Evolutionary conservation across 495 filamentous ascomycete species (phyloP).

Genomic region (Sordaria brevicollis): DNA sequence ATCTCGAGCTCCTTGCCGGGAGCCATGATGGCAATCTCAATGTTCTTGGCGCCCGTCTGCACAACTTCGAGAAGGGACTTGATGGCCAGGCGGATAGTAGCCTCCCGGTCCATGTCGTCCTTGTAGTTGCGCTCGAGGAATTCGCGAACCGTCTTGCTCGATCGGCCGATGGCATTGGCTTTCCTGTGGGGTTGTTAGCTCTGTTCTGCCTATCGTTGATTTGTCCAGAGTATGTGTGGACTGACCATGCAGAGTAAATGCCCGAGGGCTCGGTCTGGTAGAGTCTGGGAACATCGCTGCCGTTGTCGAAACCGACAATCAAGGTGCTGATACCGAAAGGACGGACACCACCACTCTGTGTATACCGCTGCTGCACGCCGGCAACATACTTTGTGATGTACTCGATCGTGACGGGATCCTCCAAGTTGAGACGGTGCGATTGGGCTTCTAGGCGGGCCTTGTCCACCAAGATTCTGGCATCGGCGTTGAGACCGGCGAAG

Average conservation of each 20-base stretch:
- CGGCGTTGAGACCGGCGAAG: constrained; percentile 93
- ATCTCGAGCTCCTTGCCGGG: constrained; percentile 89
- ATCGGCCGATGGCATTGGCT: constrained; percentile 96
- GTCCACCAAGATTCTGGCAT: constrained; percentile 94
- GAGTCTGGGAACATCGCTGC: constrained; percentile 71
- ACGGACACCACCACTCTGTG: constrained; percentile 92
- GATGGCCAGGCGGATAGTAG: constrained; percentile 93
- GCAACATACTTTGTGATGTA: constrained; percentile 99
- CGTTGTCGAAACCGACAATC: constrained; percentile 93
- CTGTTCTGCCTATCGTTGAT: background rate
- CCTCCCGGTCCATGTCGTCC: constrained; percentile 88
- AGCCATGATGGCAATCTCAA: constrained; percentile 97
- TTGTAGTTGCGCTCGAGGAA: constrained; percentile 98
- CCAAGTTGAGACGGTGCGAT: constrained; percentile 94
- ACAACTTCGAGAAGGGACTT: constrained; percentile 97
- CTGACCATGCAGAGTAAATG: constrained; percentile 95
- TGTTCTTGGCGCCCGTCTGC: constrained; percentile 98
- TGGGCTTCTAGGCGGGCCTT: constrained; percentile 95
- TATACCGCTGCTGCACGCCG: constrained; percentile 95
- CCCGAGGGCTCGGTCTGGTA: constrained; percentile 98
- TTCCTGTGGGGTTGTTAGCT: constrained; percentile 52
- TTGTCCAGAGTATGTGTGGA: background rate
- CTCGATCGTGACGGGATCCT: constrained; percentile 94
- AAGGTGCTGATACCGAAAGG: constrained; percentile 97
- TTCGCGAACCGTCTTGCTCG: constrained; percentile 95